Base-by-base conservation (phyloP, 2,329 filamentous ascomycete genomes). In the Sphaerulina vaccinii region DNA sequence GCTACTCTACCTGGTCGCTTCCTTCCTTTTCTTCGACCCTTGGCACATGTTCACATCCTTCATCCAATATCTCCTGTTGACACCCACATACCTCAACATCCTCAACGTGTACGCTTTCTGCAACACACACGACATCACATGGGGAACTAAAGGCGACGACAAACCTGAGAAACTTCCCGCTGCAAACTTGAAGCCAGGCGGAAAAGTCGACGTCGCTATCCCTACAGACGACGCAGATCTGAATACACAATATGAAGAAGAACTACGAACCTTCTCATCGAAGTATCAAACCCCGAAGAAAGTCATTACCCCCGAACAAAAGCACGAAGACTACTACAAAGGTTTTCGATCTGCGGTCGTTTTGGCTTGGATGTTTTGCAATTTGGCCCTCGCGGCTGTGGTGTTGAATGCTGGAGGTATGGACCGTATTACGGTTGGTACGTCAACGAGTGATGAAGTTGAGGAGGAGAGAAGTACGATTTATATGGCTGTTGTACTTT, bases 41-140 rank as follows among this genome's bases (percentile, higher is more conserved):
- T 99, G 93, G 92, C 93, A 99, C 75, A 97, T 99, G 90, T 80
- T 96, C 70, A 97, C 93, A n/a, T 83, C 75, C 45, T 90, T 97
- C 71, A 71, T 90, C 42, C 93, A 97, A 80, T 99, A 99, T 71
- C 84, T 97, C 63, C 82, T 97, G 36, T 80, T 99, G 52, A 96
- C 91, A 0, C 93, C 93, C 0, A 96, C 91, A 0, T 99, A 96
- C 74, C 95, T 95, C 76, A 99, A 97, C 73, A 91, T 97, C 53
- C 84, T 99, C 65, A 99, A 97, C 77, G 93, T 99, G 51, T 99
- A 97, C 73, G 92, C 92, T 55, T 99, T 99, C 74, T 97, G 91
- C 75, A 96, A 96, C 73, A 96, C 91, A 21, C 91, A 96, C 79
- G 91, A 96, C 67, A 93, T 96, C 59, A 95, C 91, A 3, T 96